Conservation (phyloP, 495 filamentous ascomycete species). For the Trichocladium uniseriatum region DNA sequence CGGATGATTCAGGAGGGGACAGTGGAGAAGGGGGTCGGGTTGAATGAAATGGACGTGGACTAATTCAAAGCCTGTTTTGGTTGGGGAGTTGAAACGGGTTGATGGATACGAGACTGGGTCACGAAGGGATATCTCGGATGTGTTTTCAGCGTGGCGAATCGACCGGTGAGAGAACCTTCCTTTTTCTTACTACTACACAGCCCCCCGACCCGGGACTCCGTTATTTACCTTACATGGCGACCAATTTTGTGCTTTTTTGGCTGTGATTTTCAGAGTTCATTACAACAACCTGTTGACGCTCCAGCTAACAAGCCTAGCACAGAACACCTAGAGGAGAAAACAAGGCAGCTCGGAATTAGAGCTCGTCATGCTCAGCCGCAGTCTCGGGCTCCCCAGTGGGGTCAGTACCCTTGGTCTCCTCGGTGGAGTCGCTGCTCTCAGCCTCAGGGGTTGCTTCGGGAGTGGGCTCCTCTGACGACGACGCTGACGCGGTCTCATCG, state of each 20-base stretch:
- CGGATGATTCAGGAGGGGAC: constrained; percentile 54
- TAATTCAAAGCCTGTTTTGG: constrained; percentile 3
- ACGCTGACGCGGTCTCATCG: constrained; percentile 32
- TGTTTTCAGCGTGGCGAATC: background rate
- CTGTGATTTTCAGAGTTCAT: background rate
- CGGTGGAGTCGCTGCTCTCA: constrained; percentile 19
- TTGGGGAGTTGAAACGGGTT: background rate
- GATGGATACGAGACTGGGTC: background rate
- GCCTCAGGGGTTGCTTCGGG: constrained; percentile 35
- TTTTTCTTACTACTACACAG: background rate
- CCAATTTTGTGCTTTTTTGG: background rate
- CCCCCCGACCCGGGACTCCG: no score
- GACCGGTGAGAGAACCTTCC: background rate
- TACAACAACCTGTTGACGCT: background rate
- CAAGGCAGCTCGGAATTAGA: constrained; percentile 18
- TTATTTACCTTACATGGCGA: background rate
- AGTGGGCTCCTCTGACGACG: constrained; percentile 27
- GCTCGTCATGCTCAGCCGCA: constrained; percentile 35
- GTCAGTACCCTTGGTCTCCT: constrained; percentile 21
- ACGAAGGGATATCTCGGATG: background rate
- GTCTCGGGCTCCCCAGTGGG: constrained; percentile 27
- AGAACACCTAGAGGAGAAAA: background rate
- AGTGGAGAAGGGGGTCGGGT: constrained; percentile 32
- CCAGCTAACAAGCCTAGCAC: constrained; percentile 2
- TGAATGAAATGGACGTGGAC: constrained; percentile 39